Percentiles rank a stretch among this genome's conserved stretches.
phyloP scores from a whole-genome alignment of 139 green algal species.

The Chlamydomonas sp. region DNA sequence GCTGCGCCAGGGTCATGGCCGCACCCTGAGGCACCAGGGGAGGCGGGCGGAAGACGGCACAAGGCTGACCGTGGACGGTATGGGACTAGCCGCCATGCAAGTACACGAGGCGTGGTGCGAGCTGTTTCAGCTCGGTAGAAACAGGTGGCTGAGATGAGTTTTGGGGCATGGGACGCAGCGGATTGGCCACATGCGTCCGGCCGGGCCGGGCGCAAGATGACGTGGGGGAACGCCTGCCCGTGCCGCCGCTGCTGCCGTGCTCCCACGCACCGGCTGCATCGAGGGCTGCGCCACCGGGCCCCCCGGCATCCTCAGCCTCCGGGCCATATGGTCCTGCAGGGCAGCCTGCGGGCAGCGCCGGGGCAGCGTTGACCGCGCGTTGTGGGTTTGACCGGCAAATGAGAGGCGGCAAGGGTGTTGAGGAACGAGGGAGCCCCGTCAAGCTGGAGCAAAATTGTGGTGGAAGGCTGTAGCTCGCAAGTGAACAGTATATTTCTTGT shows the following conservation, averaged over 20 bases:
- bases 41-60: neutral
- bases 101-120: neutral
- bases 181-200: no score
- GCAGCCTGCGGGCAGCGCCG: constrained; percentile 42
- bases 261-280: constrained; percentile 40
- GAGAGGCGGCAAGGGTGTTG: no score
- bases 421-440: neutral
- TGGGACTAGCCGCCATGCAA: no score
- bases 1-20: constrained; percentile 63
- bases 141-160: neutral
- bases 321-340: constrained; percentile 65
- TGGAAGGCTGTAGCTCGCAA: neutral
- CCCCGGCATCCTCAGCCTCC: constrained; percentile 57
- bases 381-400: no score
- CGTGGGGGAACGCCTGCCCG: neutral
- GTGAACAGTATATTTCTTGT: neutral
- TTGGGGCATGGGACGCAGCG: neutral
- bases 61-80: no score
- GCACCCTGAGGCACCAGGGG: constrained; percentile 42
- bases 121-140: neutral
- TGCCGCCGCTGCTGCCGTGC: neutral
- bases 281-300: constrained; percentile 45
- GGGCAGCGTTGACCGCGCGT: no score
- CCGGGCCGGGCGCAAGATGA: neutral
- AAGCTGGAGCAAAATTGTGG: neutral